Evolutionary conservation across 768 basidiomycete genomes (phyloP), one percentile per base, ranked within the genome.

Genomic region (Asterophora lycoperdoides): DNA sequence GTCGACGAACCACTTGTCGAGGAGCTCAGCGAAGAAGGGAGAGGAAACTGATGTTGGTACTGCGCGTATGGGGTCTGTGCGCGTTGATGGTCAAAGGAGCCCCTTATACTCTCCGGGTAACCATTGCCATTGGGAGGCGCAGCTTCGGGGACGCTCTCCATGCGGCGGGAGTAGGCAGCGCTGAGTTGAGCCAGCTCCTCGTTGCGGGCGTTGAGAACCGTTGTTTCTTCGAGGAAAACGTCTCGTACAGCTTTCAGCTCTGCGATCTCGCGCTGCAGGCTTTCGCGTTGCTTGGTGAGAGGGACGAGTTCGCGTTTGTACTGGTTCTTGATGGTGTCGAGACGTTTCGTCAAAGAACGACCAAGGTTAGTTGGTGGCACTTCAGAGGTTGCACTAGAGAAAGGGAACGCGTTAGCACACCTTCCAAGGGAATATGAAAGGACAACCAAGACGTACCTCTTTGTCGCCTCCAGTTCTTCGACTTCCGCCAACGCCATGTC

Each of bases 401-500:
- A 62, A 44, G 54, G 20, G 41, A 36, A 44, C 51, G 47, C 36
- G 43, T 44, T 48, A 50, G 43, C 18, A 51, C 23, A 36, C 33
- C 39, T 43, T 17, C 52, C 41, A 41, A 20, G 10, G 20, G 23
- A 44, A 41, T 30, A 19, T 18, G 33, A 30, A 44, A 40, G 39
- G 15, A 6, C 23, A 23, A 23, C 6, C 14, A 13, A 38, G 5
- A 71, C 75, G 41, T 57, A 93, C 93, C 78, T 81, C 62, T 82
- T 89, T 0, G 78, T 78, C 15, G 78, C 80, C 15, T 83, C 79
- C 29, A 99, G 74, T 68, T 97, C 93, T 61, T 95, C 93, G 32
- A 98, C 81, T 65, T 99, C 95, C 0, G 93, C 93, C 49, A 97
- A 68, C 9, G 90, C 80, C 71, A 98, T 80, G 58, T 98, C 96